Evolutionary conservation across 202 grass and related monocot genomes (phyloP).

Genomic region (Panicum hallii): DNA sequence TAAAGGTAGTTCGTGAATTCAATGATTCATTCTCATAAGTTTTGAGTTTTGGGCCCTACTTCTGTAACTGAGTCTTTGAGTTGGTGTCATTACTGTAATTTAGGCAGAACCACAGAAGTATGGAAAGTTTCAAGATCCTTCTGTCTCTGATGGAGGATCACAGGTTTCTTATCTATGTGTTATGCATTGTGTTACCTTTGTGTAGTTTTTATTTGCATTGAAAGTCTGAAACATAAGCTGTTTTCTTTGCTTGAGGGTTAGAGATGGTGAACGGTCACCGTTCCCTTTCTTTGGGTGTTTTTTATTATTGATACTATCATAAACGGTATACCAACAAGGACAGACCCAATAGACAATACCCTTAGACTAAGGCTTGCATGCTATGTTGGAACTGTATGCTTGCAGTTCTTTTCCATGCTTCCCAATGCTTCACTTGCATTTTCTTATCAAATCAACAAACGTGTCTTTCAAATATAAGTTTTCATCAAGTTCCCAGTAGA

Average conservation of each 20-base stretch:
- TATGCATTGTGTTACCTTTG: background rate
- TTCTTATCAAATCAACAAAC: too few species aligned
- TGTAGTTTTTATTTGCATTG: background rate
- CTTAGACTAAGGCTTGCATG: background rate
- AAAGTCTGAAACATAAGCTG: background rate
- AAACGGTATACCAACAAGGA: constrained; percentile 17
- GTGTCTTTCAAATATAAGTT: background rate
- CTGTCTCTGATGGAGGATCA: background rate
- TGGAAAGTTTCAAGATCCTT: constrained; percentile 10
- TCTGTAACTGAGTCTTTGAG: background rate
- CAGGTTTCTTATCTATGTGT: background rate
- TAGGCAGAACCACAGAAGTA: constrained; percentile 13
- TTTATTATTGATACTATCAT: background rate
- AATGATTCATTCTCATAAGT: constrained; percentile 12
- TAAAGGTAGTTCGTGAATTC: constrained; percentile 11
- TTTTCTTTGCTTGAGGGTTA: background rate
- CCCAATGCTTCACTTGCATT: background rate
- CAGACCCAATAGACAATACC: background rate
- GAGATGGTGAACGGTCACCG: background rate
- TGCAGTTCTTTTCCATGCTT: constrained; percentile 8
- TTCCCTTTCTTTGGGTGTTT: background rate
- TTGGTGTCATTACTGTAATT: constrained; percentile 14
- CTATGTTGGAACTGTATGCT: background rate
- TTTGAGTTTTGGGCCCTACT: background rate
- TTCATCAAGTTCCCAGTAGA: background rate